phyloP scores from a whole-genome alignment of 2,329 filamentous ascomycete species.

The Mycosphaerella sp. region DNA sequence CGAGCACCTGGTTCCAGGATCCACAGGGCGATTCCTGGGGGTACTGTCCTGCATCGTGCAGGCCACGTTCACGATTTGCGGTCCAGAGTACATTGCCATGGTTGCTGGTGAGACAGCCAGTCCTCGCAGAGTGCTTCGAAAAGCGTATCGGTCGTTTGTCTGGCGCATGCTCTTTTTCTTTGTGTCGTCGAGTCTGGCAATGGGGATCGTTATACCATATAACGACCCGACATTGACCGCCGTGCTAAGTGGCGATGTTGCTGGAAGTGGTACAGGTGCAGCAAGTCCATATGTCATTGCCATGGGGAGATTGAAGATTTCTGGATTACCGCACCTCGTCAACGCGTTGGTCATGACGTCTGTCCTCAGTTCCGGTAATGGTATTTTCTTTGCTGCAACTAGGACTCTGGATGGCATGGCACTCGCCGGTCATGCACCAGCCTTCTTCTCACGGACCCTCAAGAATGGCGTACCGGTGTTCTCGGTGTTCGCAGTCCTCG shows the following conservation, averaged over 20 bases:
- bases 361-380: slow-evolving; percentile 62
- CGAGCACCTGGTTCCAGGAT: slow-evolving; percentile 57
- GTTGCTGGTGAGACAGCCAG: slow-evolving; percentile 65
- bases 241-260: slow-evolving; percentile 53
- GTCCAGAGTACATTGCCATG: slow-evolving; percentile 60
- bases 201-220: slow-evolving; percentile 66
- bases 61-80: slow-evolving; percentile 61
- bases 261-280: slow-evolving; percentile 49
- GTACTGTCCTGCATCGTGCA: slow-evolving; percentile 70
- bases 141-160: slow-evolving; percentile 71
- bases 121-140: slow-evolving; percentile 63
- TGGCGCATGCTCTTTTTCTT: slow-evolving; percentile 72
- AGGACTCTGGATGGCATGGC: slow-evolving; percentile 61
- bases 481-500: slow-evolving; percentile 45
- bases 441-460: slow-evolving; percentile 52
- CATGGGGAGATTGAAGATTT: slow-evolving; percentile 60
- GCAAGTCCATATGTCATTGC: slow-evolving; percentile 62
- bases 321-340: slow-evolving; percentile 60
- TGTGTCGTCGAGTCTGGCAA: slow-evolving; percentile 63
- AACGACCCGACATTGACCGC: slow-evolving; percentile 56
- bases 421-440: slow-evolving; percentile 50
- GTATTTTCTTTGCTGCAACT: slow-evolving; percentile 60
- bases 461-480: slow-evolving; percentile 54
- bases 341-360: slow-evolving; percentile 64
- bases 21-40: slow-evolving; percentile 67